phyloP scores from a whole-genome alignment of 768 basidiomycete species.

The Amanita fuliginea region DNA sequence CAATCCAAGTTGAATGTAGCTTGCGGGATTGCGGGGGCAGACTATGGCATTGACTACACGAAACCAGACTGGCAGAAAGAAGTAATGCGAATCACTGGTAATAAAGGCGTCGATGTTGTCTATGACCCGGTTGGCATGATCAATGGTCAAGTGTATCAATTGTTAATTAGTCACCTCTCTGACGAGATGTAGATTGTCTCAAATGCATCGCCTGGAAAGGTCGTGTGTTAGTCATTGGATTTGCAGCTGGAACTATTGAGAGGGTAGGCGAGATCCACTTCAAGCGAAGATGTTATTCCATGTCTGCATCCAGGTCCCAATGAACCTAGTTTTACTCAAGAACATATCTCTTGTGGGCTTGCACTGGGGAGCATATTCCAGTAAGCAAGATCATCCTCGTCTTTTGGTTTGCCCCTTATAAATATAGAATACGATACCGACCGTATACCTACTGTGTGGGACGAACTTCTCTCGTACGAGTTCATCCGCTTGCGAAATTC shows the following conservation, averaged over 20 bases:
- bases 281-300: not conserved
- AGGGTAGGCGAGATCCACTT: constrained; percentile 35
- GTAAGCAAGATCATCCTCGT: constrained; percentile 29
- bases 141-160: constrained; percentile 27
- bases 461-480: constrained; percentile 51
- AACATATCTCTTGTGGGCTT: constrained; percentile 78
- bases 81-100: constrained; percentile 71
- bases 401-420: not conserved
- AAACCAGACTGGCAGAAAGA: constrained; percentile 81
- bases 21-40: constrained; percentile 68
- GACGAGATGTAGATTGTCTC: constrained; percentile 45
- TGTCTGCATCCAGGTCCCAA: constrained; percentile 52
- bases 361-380: constrained; percentile 74
- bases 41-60: constrained; percentile 73
- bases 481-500: not conserved
- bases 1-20: constrained; percentile 71
- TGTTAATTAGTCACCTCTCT: not conserved
- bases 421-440: constrained; percentile 56
- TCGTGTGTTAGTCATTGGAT: constrained; percentile 87
- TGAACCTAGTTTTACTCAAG: constrained; percentile 76
- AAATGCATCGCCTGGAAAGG: constrained; percentile 97
- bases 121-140: constrained; percentile 84
- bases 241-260: constrained; percentile 77
- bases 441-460: constrained; percentile 61
- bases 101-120: constrained; percentile 78